These are phyloP conservation scores for Hemisphaericaspora xylanilytica DNA, from an alignment of 1,139 yeast genomes.

Conservation along the genomic window DNA sequence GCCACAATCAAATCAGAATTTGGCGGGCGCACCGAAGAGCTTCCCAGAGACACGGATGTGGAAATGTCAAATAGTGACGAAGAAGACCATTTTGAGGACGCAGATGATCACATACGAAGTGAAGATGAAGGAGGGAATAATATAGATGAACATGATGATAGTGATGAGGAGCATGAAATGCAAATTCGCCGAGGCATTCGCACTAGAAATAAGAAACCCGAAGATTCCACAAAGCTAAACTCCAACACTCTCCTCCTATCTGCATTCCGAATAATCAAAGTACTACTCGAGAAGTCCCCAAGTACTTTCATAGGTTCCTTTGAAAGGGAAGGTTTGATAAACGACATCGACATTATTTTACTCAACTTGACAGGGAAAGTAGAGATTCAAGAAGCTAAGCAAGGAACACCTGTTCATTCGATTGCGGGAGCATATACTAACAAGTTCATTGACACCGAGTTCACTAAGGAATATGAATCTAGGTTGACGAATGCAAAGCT, in stretches of 20 bases:
- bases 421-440: constrained; percentile 20
- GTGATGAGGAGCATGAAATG: constrained; percentile 12
- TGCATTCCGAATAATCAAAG: constrained; percentile 34
- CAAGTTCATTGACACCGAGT: constrained; percentile 33
- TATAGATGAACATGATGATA: constrained; percentile 15
- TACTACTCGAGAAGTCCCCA: constrained; percentile 44
- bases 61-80: constrained; percentile 12
- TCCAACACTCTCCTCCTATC: constrained; percentile 49
- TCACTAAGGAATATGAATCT: constrained; percentile 29
- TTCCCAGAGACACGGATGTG: constrained; percentile 8
- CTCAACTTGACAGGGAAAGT: constrained; percentile 14
- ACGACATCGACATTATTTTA: constrained; percentile 42
- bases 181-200: constrained; percentile 3
- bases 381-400: constrained; percentile 10
- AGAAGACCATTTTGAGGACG: constrained; percentile 10
- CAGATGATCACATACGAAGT: constrained; percentile 8
- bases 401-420: constrained; percentile 8
- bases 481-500: constrained; percentile 21
- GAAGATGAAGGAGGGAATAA: constrained; percentile 5
- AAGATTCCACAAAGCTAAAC: constrained; percentile 16
- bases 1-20: constrained; percentile 22
- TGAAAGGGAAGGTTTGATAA: constrained; percentile 70
- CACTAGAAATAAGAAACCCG: constrained; percentile 7
- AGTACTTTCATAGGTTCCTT: constrained; percentile 46
- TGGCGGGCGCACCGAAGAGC: not conserved